Evolutionary conservation across 225 moss, liverwort and hornwort species (phyloP).

Genomic region (Pleurozium schreberi): DNA sequence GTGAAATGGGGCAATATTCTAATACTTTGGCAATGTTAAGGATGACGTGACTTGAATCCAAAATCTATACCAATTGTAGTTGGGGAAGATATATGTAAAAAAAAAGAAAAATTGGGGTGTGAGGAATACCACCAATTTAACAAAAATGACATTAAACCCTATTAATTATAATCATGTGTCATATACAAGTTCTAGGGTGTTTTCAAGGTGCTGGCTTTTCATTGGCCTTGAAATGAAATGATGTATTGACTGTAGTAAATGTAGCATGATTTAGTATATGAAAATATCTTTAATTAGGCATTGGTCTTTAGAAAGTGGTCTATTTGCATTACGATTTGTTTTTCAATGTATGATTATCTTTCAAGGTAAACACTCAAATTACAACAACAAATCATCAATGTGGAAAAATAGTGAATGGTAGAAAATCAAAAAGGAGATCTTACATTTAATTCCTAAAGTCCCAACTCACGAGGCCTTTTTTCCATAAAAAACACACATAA

Average conservation of each 20-base stretch:
- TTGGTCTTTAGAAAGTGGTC: background rate
- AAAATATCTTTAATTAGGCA: background rate
- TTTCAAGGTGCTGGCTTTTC: rapidly evolving
- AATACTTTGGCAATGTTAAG: no score
- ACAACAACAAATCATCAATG: background rate
- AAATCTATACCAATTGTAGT: rapidly evolving
- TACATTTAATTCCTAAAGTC: background rate
- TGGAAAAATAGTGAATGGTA: background rate
- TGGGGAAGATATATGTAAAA: background rate
- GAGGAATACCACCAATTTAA: no score
- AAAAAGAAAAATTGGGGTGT: no score
- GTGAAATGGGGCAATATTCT: background rate
- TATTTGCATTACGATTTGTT: background rate
- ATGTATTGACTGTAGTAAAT: background rate
- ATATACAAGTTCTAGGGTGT: no score
- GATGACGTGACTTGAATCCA: rapidly evolving
- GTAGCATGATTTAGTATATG: background rate
- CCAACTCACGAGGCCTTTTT: no score
- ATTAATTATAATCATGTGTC: no score
- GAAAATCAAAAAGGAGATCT: background rate
- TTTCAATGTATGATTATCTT: background rate
- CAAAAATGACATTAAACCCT: no score
- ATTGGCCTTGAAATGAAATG: background rate
- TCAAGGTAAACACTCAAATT: background rate
- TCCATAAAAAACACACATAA: no score